Base-by-base conservation (phyloP, 2,329 filamentous ascomycete genomes). In the Fusarium hainanense region DNA sequence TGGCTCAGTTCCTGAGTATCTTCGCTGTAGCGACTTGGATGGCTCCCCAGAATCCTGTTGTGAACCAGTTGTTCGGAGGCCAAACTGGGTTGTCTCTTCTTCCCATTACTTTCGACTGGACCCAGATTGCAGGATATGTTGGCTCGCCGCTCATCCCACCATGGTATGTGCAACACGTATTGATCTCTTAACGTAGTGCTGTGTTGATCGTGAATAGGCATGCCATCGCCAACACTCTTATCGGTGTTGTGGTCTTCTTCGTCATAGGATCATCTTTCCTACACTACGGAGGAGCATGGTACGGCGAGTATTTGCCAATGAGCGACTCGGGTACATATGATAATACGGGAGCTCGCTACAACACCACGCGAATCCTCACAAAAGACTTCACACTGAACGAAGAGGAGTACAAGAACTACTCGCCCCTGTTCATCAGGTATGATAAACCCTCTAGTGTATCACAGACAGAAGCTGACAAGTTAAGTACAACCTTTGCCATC, bases 91-190 rank as follows among this genome's bases (percentile, higher is more conserved):
- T 93, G 6, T 91, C 89, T 0, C 74, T 93, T 28, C 79, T 93
- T 9, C 91, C 91, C 2, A 87, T 93, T 32, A 93, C 90, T 0
- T 92, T 93, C 74, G 91, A 93, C 81, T 93, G 91, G 90, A 90
- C 89, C 7, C 89, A 92, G 71, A 85, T 93, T 54, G 85, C 89
- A 5, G 91, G 90, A 48, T 93, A 88, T 65, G 83, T 91, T 54
- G 87, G 87, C 30, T 91, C 89, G 12, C 91, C 90, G 21, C 79
- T 93, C 40, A 90, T 92, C 51, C 87, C 90, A 4, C 91, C 91
- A 7, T 93, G 90, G 86, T 87, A 76, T 62, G 83, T 75, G 16
- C 23, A 6, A 50, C 12, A 11, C 1, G 12, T 18, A 40, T 28
- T 11, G 13, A 7, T 30, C 14, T 27, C 13, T 28, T 11, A 16